Percentiles rank a stretch among this genome's conserved stretches.
Evolutionary conservation across 495 filamentous ascomycete genomes (phyloP).

Genomic region (Hamigera avellanea): DNA sequence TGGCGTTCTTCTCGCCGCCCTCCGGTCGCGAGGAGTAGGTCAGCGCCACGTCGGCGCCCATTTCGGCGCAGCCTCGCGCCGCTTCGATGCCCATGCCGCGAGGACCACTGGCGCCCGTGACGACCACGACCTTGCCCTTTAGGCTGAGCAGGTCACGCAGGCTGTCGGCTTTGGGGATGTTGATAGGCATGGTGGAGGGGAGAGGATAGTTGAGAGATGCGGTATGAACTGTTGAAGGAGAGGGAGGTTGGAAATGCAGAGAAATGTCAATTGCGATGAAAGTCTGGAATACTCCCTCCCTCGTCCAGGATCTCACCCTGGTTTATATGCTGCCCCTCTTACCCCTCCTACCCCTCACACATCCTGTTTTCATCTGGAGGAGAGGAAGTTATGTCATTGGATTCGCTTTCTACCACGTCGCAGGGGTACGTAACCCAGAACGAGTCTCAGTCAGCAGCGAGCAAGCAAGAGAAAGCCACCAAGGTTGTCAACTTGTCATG

Average conservation of each 20-base stretch:
- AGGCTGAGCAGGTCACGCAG: constrained; percentile 57
- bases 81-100: constrained; percentile 65
- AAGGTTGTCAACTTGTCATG: too few species aligned
- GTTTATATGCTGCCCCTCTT: too few species aligned
- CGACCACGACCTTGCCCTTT: constrained; percentile 61
- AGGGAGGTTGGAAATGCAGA: not conserved
- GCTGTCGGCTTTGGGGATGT: constrained; percentile 42
- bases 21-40: constrained; percentile 51
- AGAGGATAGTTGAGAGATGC: not conserved
- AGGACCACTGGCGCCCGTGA: constrained; percentile 60
- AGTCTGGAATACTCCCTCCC: too few species aligned
- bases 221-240: not conserved
- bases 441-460: too few species aligned
- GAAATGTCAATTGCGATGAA: not conserved
- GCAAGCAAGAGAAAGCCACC: too few species aligned
- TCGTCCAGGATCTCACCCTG: too few species aligned
- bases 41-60: constrained; percentile 59
- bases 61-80: constrained; percentile 59
- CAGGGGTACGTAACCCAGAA: too few species aligned
- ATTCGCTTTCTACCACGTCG: too few species aligned
- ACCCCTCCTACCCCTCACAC: too few species aligned
- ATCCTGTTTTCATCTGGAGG: too few species aligned
- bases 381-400: too few species aligned
- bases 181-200: constrained; percentile 32
- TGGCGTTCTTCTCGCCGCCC: constrained; percentile 54